These are phyloP conservation scores for Zanthoxylum bungeanum DNA, from an alignment of 345 rosid species.

Conservation along the genomic window DNA sequence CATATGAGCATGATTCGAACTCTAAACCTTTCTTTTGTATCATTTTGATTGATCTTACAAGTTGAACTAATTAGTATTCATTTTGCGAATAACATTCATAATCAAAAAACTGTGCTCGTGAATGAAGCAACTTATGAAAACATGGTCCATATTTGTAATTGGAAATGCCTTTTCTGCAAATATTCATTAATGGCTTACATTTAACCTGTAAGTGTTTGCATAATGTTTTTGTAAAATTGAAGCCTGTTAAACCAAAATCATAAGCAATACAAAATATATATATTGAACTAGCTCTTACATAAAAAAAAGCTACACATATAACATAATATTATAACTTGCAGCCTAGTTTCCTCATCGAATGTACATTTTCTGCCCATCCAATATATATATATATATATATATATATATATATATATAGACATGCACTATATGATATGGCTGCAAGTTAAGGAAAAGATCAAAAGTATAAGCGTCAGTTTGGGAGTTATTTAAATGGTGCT, in stretches of 20 bases:
- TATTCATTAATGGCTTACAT: neutral
- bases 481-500: too few species aligned
- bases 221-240: too few species aligned
- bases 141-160: neutral
- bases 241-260: too few species aligned
- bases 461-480: too few species aligned
- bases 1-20: too few species aligned
- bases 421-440: neutral
- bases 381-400: too few species aligned
- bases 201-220: too few species aligned
- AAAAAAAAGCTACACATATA: neutral
- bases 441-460: neutral
- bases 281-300: slow-evolving; percentile 8
- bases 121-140: neutral
- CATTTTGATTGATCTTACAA: neutral
- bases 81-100: neutral
- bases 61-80: neutral
- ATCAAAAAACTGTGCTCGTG: neutral
- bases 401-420: too few species aligned
- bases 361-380: too few species aligned
- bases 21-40: neutral
- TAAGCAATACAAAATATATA: neutral
- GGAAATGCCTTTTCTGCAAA: neutral
- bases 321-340: neutral
- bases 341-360: too few species aligned